Base-by-base conservation (phyloP, 2,329 filamentous ascomycete genomes). In the Sporothrix inflata region DNA sequence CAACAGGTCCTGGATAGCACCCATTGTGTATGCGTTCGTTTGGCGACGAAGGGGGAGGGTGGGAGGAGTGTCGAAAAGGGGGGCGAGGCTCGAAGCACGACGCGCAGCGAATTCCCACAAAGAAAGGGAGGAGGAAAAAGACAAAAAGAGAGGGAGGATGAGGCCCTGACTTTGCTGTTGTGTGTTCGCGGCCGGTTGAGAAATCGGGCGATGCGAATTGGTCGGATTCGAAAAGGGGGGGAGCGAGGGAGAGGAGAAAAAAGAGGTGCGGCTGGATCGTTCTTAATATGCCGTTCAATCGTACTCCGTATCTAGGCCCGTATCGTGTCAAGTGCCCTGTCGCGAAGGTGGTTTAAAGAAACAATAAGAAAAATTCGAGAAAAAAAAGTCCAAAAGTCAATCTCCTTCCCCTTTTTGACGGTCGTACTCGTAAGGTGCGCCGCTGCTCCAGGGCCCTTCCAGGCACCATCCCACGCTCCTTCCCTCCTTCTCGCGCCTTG, bases 1-100 rank as follows among this genome's bases (percentile, higher is more conserved):
- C 79, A 82, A 81, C 73, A 85, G 77, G 47, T 87, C 83, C 76
- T 89, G 84, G 74, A 90, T 75, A 76, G 89, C 71, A 78, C 88
- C 88, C 88, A 90, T 90, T 12, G 47, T 47, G 60, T 30, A 24
- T 21, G 14, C 11, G 30, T 11, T 21, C 27, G 45, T 27, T 51
- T 34, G 12, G 27, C 34, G 34, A 60, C 1, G 9, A 65, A 30
- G 49, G 63, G 14, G 34, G 14, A 47, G 11, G 49, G 16, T 7
- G 53, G 16, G 19, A 47, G 24, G 16, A 4, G 6, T 8, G 38
- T 21, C 55, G 55, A 55, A 45, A 49, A 47, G 19, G 8, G 57
- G 61, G 63, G 42, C 34, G 34, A 55, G 34, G 51, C 34, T 38
- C 38, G 38, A n/a, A 49, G 61, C 27, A 24, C 47, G 70, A 45